Evolutionary conservation across 73 alveolate genomes (phyloP).

Genomic region (Paramecium primaurelia): DNA sequence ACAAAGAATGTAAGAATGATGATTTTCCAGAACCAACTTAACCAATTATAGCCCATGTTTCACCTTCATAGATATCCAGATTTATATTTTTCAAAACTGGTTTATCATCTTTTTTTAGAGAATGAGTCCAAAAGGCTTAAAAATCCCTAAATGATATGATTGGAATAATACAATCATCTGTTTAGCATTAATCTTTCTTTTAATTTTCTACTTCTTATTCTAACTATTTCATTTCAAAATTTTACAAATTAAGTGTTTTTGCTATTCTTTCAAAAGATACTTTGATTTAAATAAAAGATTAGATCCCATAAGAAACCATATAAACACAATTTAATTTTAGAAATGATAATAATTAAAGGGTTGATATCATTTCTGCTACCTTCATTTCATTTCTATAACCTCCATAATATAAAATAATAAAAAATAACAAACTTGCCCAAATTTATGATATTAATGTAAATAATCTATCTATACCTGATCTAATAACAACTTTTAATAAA

Average conservation of each 20-base stretch:
- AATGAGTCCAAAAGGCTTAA: slow-evolving; percentile 11
- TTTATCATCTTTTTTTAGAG: neutral
- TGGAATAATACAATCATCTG: slow-evolving; percentile 71
- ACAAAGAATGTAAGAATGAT: slow-evolving; percentile 59
- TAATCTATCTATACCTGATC: neutral
- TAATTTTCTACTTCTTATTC: neutral
- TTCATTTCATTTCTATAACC: neutral
- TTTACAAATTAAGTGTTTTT: neutral
- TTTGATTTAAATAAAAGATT: neutral
- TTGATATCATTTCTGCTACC: neutral
- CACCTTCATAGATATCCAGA: slow-evolving; percentile 56
- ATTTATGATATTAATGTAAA: neutral
- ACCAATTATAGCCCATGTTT: slow-evolving; percentile 70
- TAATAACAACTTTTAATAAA: neutral
- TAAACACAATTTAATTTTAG: neutral
- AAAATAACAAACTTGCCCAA: neutral
- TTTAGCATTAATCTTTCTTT: neutral
- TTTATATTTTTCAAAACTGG: slow-evolving; percentile 59
- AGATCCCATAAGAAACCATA: neutral
- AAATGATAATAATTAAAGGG: neutral
- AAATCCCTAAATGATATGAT: slow-evolving; percentile 48
- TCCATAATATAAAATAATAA: neutral
- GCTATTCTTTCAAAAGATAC: slow-evolving; percentile 11
- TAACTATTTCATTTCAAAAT: neutral
- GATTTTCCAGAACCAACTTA: slow-evolving; percentile 80